Base-by-base conservation (phyloP, 2,329 filamentous ascomycete species). In the Colletotrichum destructivum region DNA sequence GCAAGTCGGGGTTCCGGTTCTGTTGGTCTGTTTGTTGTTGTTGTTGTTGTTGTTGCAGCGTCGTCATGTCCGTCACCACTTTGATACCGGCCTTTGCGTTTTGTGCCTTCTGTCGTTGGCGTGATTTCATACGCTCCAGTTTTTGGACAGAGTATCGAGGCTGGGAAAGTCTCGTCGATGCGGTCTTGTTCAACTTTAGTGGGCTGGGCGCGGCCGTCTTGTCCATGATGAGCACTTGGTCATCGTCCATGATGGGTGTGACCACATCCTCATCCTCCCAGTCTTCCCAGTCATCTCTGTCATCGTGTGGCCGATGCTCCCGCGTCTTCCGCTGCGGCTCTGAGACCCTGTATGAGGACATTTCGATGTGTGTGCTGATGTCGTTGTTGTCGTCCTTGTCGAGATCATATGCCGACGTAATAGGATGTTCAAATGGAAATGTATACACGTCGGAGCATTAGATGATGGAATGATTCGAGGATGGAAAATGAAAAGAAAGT, bases 11-110 rank as follows among this genome's bases (percentile, higher is more conserved):
- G 9, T 77, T 77, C 59, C 75, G 79, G 62, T 78, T 76, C 9
- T 81, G 77, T 47, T 78, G 77, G 15, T 76, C 77, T 26, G 77
- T 79, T 74, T 80, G 85, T 74, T 79, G 80, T 38, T 83, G 83
- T 38, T 82, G 88, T 38, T 83, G 83, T 38, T 82, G 85, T 74
- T 79, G 80, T 38, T 83, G 83, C 35, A 85, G 84, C 72, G 80
- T 83, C 72, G 89, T 84, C 84, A 94, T 91, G 77, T 91, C 91
- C 2, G 93, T 95, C 74, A 94, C 90, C 23, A 94, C 79, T 74
- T 85, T 91, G 77, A 93, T 93, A 15, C 90, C 90, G 11, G 88
- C 88, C 80, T 87, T 86, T 67, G 86, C 85, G 79, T 91, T 89
- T 77, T 91, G 85, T 26, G 86, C 85, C 76, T 88, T 89, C 76